These are phyloP conservation scores for Carallia pectinifolia DNA, from an alignment of 345 rosid species.

Conservation along the genomic window DNA sequence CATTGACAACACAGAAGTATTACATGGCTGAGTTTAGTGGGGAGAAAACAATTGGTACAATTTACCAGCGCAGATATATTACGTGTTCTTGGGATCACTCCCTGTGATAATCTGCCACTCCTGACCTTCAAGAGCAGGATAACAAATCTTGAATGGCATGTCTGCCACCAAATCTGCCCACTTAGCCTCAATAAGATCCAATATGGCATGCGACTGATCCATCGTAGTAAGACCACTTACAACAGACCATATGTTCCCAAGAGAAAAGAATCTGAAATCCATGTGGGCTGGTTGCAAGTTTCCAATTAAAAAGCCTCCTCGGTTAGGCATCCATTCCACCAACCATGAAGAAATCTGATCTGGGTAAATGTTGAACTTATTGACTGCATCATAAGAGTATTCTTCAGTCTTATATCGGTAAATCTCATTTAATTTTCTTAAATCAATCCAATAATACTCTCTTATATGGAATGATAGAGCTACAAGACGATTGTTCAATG, in stretches of 20 bases:
- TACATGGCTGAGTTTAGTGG: not conserved
- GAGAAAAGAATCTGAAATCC: conserved; percentile 97
- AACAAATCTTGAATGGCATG: conserved; percentile 95
- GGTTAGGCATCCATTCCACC: conserved; percentile 83
- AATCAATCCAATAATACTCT: conserved; percentile 93
- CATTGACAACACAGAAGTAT: conserved; percentile 17
- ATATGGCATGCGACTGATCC: conserved; percentile 73
- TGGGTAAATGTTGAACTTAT: conserved; percentile 95
- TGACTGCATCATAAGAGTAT: conserved; percentile 87
- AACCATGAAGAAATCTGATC: conserved; percentile 97
- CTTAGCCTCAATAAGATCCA: conserved; percentile 72
- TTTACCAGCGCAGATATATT: conserved; percentile 1
- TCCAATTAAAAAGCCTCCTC: conserved; percentile 92
- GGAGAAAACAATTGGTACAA: not conserved
- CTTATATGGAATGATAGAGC: conserved; percentile 89
- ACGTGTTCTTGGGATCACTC: conserved; percentile 99
- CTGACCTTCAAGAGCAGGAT: conserved; percentile 83
- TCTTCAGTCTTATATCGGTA: conserved; percentile 57
- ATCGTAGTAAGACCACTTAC: conserved; percentile 68
- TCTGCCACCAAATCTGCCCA: conserved; percentile 91
- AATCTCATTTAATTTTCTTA: conserved; percentile 30
- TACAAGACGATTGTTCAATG: conserved; percentile 81
- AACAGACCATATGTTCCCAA: conserved; percentile 88
- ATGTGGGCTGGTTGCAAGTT: conserved; percentile 95
- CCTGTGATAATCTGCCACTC: conserved; percentile 97